Percentiles rank a stretch among this genome's conserved stretches.
phyloP scores from a whole-genome alignment of 805 yeast genomes.

The Saturnispora quitensis region DNA sequence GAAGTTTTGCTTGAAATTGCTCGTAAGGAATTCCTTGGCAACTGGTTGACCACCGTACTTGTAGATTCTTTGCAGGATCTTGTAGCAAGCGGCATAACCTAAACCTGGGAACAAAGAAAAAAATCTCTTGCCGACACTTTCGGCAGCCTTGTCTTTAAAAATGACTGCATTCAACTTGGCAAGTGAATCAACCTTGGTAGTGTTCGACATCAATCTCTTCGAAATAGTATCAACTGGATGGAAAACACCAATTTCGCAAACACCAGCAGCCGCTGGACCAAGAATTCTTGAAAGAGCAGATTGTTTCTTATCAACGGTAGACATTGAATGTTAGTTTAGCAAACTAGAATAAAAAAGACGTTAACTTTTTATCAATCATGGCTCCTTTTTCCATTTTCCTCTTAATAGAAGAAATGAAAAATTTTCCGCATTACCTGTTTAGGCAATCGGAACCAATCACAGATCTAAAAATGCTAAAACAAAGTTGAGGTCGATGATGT shows the following conservation, averaged over 20 bases:
- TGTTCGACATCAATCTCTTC: slow-evolving; percentile 86
- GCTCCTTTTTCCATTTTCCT: neutral
- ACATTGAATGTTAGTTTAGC: slow-evolving; percentile 14
- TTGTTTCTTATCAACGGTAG: slow-evolving; percentile 63
- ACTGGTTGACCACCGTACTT: slow-evolving; percentile 99
- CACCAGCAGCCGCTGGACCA: slow-evolving; percentile 98
- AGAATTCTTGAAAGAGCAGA: slow-evolving; percentile 83
- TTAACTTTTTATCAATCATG: neutral
- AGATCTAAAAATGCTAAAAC: neutral
- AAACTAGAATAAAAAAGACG: neutral
- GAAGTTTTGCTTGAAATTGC: slow-evolving; percentile 59
- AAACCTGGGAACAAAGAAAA: slow-evolving; percentile 92
- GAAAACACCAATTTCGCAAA: slow-evolving; percentile 91
- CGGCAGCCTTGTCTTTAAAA: slow-evolving; percentile 71
- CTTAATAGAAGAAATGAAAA: neutral
- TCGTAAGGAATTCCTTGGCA: slow-evolving; percentile 84
- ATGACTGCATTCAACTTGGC: slow-evolving; percentile 76
- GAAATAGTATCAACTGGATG: slow-evolving; percentile 99
- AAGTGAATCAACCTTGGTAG: slow-evolving; percentile 52
- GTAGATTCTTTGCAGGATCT: slow-evolving; percentile 93
- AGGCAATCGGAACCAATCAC: neutral
- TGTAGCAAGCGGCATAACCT: slow-evolving; percentile 97
- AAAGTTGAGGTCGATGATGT: neutral
- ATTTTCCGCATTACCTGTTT: neutral
- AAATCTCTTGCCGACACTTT: slow-evolving; percentile 60